Percentiles rank a stretch among this genome's conserved stretches.
These are phyloP conservation scores for Chaetomium strumarium DNA, from an alignment of 2,329 filamentous ascomycete genomes.

Conservation along the genomic window DNA sequence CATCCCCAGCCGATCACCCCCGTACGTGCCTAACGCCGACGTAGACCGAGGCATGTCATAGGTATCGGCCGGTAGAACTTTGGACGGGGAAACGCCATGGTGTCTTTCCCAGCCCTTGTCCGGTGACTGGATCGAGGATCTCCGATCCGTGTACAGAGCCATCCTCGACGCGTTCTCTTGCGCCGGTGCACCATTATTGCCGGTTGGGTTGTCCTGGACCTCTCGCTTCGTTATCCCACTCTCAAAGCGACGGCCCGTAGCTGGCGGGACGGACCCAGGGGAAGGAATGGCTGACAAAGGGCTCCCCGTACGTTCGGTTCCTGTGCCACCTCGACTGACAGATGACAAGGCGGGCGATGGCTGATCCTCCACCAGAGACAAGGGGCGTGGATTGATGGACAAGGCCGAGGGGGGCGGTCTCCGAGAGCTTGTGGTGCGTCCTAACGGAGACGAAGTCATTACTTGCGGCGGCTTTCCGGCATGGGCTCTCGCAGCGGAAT, in stretches of 20 bases:
- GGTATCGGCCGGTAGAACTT: neutral
- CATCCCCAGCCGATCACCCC: constrained; percentile 22
- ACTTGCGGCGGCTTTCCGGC: constrained; percentile 14
- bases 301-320: constrained; percentile 8
- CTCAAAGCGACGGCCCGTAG: constrained; percentile 16
- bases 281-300: constrained; percentile 15
- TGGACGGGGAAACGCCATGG: neutral
- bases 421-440: constrained; percentile 19
- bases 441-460: constrained; percentile 4
- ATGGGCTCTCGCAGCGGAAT: constrained; percentile 34
- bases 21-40: constrained; percentile 32
- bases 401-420: constrained; percentile 43
- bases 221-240: neutral
- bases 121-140: neutral
- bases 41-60: constrained; percentile 24
- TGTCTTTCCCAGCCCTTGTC: neutral
- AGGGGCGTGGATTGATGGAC: constrained; percentile 41
- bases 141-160: neutral
- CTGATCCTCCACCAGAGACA: constrained; percentile 51
- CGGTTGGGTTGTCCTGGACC: neutral
- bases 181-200: neutral
- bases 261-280: constrained; percentile 22
- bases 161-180: neutral
- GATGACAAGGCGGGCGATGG: constrained; percentile 37
- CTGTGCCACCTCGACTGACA: constrained; percentile 7